Conservation (phyloP, 2,329 filamentous ascomycete genomes). For the Parascedosporium putredinis region DNA sequence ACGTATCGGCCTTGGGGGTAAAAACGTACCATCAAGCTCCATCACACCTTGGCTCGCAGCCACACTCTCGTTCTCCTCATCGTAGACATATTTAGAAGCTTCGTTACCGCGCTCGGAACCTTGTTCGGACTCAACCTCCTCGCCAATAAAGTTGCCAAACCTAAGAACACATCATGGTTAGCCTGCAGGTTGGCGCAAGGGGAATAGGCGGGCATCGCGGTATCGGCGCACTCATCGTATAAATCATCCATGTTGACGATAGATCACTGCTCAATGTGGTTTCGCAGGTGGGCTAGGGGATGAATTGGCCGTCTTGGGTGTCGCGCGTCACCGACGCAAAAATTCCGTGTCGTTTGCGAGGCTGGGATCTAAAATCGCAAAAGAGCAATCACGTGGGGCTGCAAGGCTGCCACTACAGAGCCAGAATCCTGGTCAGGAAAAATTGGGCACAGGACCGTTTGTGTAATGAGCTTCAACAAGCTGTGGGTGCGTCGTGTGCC, state of each 20-base stretch:
- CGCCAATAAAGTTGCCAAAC: constrained; percentile 98
- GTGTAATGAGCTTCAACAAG: neutral
- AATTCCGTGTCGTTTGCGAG: constrained; percentile 3
- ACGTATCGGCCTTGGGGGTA: neutral
- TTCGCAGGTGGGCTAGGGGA: constrained; percentile 5
- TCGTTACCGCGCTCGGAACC: constrained; percentile 71
- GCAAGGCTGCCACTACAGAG: constrained; percentile 9
- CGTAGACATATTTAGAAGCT: constrained; percentile 68
- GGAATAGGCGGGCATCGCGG: neutral
- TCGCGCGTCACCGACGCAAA: constrained; percentile 10
- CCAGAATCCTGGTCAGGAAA: too few species aligned
- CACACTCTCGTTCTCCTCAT: constrained; percentile 56
- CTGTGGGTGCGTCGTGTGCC: too few species aligned
- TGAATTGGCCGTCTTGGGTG: constrained; percentile 11
- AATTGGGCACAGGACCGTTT: neutral
- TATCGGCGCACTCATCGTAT: constrained; percentile 70
- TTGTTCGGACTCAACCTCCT: constrained; percentile 74
- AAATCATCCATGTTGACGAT: constrained; percentile 73
- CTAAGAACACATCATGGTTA: constrained; percentile 30
- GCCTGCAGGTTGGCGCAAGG: neutral
- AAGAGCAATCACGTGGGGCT: constrained; percentile 9
- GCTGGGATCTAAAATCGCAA: constrained; percentile 3
- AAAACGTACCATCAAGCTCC: constrained; percentile 68
- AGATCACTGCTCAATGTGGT: neutral
- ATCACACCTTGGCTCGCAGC: constrained; percentile 73